Evolutionary conservation across 208 protist genomes (phyloP), one percentile per base, ranked within the genome.

Genomic region (Acanthamoeba healyi): DNA sequence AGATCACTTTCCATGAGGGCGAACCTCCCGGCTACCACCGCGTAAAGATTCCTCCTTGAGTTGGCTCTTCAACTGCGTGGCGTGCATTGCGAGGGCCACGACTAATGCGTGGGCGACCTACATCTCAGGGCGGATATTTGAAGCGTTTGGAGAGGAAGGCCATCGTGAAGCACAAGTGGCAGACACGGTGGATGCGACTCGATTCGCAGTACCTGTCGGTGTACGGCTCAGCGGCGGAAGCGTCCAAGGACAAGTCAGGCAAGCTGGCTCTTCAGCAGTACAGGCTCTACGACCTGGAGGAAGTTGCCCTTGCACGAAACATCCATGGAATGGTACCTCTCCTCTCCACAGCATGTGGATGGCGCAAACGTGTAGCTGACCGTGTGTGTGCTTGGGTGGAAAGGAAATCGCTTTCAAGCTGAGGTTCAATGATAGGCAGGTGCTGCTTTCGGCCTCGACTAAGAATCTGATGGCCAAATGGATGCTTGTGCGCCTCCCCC

Each of bases 101-200:
- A n/a, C n/a, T n/a, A n/a, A n/a, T n/a, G n/a, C n/a, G n/a, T n/a
- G n/a, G n/a, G n/a, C n/a, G 9, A 40, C 63, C 12, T 17, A 36
- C 29, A 4, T 7, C 15, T 5, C 63, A 82, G 72, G 72, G 72
- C 42, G 72, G 72, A 7, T 82, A 82, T 32, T 29, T 82, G 40
- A 82, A 82, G 42, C 72, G 72, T 2, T 22, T 82, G 72, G 72
- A 82, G 72, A 2, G 72, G 42, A 82, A 82, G 38, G 72, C 72
- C 22, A 82, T 82, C 72, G 72, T 82, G 34, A 82, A 82, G 42
- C 72, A 82, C 42, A 82, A 82, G 38, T 82, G 72, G 72, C 72
- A 82, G 26, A 82, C 72, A 1, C 34, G 72, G 6, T 82, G 72
- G 72, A 51, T 82, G 72, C 3, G 72, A 17, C 72, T 82, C 34